These are phyloP conservation scores for Capsicum pubescens DNA, from an alignment of 257 asterid species.

Conservation along the genomic window DNA sequence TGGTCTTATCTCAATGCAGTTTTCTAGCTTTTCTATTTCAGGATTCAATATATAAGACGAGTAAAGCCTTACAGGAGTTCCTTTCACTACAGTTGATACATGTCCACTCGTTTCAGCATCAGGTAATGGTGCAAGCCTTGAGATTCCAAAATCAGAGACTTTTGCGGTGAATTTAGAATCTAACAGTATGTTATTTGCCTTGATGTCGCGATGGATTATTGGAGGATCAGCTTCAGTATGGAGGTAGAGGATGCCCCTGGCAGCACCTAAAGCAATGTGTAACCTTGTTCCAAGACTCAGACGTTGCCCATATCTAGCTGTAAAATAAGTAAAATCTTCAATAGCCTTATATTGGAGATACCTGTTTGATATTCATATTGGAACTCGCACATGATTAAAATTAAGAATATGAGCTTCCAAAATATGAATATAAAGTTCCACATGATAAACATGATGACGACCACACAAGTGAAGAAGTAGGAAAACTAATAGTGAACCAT, in stretches of 20 bases:
- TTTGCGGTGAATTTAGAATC: conserved; percentile 27
- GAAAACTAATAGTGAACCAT: neutral
- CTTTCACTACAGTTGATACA: conserved; percentile 26
- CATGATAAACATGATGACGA: neutral
- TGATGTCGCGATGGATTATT: conserved; percentile 27
- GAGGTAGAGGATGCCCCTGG: conserved; percentile 29
- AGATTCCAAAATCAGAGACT: conserved; percentile 28
- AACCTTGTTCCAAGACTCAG: conserved; percentile 27
- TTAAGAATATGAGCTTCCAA: neutral
- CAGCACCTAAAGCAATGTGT: conserved; percentile 29
- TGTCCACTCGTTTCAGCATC: conserved; percentile 20
- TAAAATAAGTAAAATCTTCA: conserved; percentile 14
- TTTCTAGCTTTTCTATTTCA: neutral
- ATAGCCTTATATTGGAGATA: neutral
- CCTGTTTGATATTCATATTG: neutral
- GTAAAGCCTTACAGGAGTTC: conserved; percentile 27
- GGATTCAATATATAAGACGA: neutral
- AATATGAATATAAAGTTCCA: neutral
- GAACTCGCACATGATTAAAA: neutral
- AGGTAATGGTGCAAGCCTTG: conserved; percentile 28
- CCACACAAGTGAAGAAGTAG: neutral
- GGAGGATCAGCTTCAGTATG: conserved; percentile 32
- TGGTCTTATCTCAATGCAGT: neutral
- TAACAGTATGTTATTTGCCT: conserved; percentile 29
- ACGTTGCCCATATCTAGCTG: conserved; percentile 11